Percentiles rank a stretch among this genome's conserved stretches.
Conservation (phyloP, 2,329 filamentous ascomycete species). For the Pseudogymnoascus sp. region DNA sequence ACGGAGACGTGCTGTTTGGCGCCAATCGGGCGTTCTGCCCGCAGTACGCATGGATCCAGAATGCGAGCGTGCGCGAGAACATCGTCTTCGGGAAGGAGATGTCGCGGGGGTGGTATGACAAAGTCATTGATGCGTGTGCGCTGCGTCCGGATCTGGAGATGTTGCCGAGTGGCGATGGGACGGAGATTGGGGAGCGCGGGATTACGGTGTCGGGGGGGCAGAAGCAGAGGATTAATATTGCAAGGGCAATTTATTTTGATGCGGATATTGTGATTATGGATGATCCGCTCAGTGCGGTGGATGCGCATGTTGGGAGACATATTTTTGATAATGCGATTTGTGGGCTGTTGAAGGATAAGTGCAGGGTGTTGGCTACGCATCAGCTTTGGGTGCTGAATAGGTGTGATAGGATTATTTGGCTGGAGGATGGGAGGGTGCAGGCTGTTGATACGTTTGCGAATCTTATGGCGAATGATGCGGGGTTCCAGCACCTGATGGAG, state of each 20-base stretch:
- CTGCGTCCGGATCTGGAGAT: slow-evolving; percentile 82
- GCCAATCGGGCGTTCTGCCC: slow-evolving; percentile 85
- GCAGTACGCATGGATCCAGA: slow-evolving; percentile 98
- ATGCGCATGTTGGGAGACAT: slow-evolving; percentile 63
- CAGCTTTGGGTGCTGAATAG: slow-evolving; percentile 88
- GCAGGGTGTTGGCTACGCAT: slow-evolving; percentile 86
- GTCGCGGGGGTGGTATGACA: slow-evolving; percentile 65
- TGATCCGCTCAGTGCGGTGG: slow-evolving; percentile 62
- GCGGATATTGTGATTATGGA: slow-evolving; percentile 64
- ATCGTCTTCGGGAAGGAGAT: slow-evolving; percentile 82
- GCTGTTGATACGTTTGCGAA: slow-evolving; percentile 87
- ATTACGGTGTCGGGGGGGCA: slow-evolving; percentile 95
- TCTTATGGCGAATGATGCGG: slow-evolving; percentile 70
- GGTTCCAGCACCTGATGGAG: slow-evolving; percentile 78
- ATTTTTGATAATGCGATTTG: slow-evolving; percentile 94
- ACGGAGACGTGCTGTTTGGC: slow-evolving; percentile 67
- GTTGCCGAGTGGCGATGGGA: slow-evolving; percentile 81
- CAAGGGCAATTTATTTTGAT: slow-evolving; percentile 68
- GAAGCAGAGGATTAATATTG: slow-evolving; percentile 92
- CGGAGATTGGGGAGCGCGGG: slow-evolving; percentile 90
- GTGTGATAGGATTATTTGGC: slow-evolving; percentile 88
- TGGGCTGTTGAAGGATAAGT: slow-evolving; percentile 81
- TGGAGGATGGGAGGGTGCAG: slow-evolving; percentile 78
- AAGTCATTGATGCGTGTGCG: slow-evolving; percentile 65
- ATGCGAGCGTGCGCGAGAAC: slow-evolving; percentile 78